These are phyloP conservation scores for Trichophyton rubrum DNA, from an alignment of 2,329 filamentous ascomycete genomes.

Conservation along the genomic window DNA sequence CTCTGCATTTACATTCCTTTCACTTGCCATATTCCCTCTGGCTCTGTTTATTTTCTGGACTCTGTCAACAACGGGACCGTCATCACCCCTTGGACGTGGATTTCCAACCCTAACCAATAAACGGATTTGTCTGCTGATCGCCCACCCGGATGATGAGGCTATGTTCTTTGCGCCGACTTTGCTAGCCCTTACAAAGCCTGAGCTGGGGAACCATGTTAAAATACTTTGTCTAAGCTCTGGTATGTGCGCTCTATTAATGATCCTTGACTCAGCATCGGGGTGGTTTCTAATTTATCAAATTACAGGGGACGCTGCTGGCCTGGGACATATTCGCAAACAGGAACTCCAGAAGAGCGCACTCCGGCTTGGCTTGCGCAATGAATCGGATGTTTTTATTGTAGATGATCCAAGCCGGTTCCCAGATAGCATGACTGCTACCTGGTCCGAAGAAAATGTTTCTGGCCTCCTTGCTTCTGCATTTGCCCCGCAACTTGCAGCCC, in stretches of 20 bases:
- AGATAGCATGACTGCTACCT: slow-evolving; percentile 73
- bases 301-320: slow-evolving; percentile 67
- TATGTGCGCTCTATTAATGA: slow-evolving; percentile 22
- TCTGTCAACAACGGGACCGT: slow-evolving; percentile 27
- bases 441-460: slow-evolving; percentile 60
- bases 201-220: slow-evolving; percentile 78
- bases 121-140: slow-evolving; percentile 82
- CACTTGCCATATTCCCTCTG: slow-evolving; percentile 26
- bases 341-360: slow-evolving; percentile 74
- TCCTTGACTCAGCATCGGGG: background rate
- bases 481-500: slow-evolving; percentile 39
- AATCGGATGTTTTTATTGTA: slow-evolving; percentile 74
- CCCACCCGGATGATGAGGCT: slow-evolving; percentile 95
- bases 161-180: slow-evolving; percentile 97
- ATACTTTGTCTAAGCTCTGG: slow-evolving; percentile 86
- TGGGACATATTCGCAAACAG: slow-evolving; percentile 68
- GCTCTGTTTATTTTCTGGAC: slow-evolving; percentile 34
- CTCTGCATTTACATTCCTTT: slow-evolving; percentile 12
- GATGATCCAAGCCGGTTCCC: slow-evolving; percentile 66
- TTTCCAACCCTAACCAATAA: slow-evolving; percentile 61
- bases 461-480: slow-evolving; percentile 60
- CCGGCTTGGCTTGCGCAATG: slow-evolving; percentile 57
- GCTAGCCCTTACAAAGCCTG: slow-evolving; percentile 66
- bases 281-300: background rate
- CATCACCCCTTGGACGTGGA: slow-evolving; percentile 26